Evolutionary conservation across 2,329 filamentous ascomycete species (phyloP).

Genomic region (Alternaria dauci): DNA sequence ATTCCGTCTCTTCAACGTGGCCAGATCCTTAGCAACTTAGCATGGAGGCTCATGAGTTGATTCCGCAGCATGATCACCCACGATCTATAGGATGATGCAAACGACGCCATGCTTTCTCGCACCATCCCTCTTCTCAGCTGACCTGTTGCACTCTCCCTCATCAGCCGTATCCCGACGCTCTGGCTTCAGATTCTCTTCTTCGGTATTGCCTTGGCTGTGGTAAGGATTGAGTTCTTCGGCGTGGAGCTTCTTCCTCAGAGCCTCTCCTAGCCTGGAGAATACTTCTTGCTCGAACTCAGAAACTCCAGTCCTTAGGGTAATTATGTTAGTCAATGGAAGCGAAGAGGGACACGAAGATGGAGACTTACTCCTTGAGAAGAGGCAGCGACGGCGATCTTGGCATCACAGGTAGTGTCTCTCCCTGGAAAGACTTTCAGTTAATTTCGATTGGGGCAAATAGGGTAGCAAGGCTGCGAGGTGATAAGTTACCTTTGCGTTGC

Average conservation of each 20-base stretch:
- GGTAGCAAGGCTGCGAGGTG: background rate
- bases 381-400: background rate
- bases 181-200: fast-evolving
- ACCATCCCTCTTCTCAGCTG: background rate
- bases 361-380: background rate
- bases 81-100: background rate
- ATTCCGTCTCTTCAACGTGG: background rate
- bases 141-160: background rate
- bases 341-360: background rate
- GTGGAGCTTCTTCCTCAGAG: background rate
- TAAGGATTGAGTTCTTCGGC: background rate
- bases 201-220: background rate
- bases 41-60: background rate
- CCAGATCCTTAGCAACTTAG: background rate
- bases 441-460: background rate
- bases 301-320: background rate
- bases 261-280: too few relatives aligned
- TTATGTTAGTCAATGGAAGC: background rate
- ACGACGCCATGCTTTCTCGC: background rate
- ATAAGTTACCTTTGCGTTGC: background rate
- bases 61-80: too few relatives aligned
- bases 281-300: too few relatives aligned
- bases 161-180: background rate
- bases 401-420: too few relatives aligned
- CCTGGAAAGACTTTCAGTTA: background rate